phyloP scores from a whole-genome alignment of 129 eudicot species.

The Heracleum sosnowskyi region DNA sequence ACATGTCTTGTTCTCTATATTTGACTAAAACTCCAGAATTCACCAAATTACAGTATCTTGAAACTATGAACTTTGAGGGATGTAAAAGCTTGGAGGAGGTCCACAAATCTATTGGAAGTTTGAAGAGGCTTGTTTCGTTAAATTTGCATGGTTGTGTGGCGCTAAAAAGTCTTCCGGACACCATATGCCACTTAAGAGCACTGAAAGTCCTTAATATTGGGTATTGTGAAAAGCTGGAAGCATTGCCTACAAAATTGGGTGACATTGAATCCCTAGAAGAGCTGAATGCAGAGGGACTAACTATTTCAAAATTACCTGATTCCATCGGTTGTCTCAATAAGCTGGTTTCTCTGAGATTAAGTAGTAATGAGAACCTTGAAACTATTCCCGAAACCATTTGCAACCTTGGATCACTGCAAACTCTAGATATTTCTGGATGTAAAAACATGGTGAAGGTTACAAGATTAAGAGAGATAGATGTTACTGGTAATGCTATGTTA shows the following conservation, averaged over 20 bases:
- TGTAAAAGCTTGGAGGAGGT: conserved; percentile 11
- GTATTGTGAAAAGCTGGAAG: background rate
- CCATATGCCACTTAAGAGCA: background rate
- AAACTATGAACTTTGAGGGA: background rate
- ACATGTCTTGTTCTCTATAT: background rate
- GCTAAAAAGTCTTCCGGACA: background rate
- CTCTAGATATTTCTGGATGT: background rate
- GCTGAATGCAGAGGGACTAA: background rate
- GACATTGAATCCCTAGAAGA: background rate
- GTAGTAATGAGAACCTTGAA: background rate
- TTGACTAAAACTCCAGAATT: background rate
- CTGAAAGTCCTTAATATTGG: background rate
- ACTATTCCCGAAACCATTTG: background rate
- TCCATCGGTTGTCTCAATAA: background rate
- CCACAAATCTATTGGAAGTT: background rate
- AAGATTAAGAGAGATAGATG: too few species aligned
- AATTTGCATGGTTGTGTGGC: background rate
- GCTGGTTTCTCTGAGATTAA: background rate
- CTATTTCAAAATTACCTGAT: background rate
- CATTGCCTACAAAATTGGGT: background rate
- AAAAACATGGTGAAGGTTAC: too few species aligned
- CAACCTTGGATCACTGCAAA: background rate
- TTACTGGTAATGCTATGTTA: too few species aligned
- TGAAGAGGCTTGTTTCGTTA: background rate
- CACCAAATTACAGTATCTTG: background rate